Evolutionary conservation across 495 filamentous ascomycete species (phyloP), one percentile per base, ranked within the genome.

Genomic region (Pseudevernia furfuracea): DNA sequence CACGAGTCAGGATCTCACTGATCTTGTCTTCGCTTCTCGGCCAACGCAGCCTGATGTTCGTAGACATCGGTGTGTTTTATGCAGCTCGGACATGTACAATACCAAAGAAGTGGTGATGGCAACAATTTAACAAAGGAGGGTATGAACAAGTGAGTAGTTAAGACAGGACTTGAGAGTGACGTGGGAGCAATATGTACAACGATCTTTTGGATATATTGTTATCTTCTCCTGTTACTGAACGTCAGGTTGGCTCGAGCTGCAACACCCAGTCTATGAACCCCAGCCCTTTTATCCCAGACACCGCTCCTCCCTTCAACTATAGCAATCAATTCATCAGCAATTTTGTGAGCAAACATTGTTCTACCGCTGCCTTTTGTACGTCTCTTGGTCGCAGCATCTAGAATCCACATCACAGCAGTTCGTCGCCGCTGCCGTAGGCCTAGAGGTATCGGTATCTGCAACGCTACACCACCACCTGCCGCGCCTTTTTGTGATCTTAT

Each of bases 241-340:
- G 71, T 68, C 72, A 95, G 66, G 74, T 97, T 97, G 12, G 87
- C 84, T 68, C 92, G 81, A 19, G 84, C 80, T 8, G 81, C 79
- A 58, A 91, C 87, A 71, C 82, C 90, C 65, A 84, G 71, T 81
- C 89, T 90, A 74, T 97, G 90, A 34, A 92, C 72, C 59, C 76
- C 74, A 62, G 80, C 78, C 69, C 92, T 81, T 73, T 80, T 82
- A 15, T 96, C 92, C 94, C 94, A 98, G 32, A 88, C 89, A 28
- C 72, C 65, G 63, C 90, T 92, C 68, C 82, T 80, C 17, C 94
- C 94, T 81, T 97, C 94, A 1, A 95, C 89, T 53, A 96, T 89
- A 32, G 85, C 79, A 49, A 97, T 78, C 66, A 98, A 77, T 79
- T 97, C 94, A 70, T 94, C 87, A 17, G 92, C 93, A 57, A 97